Conservation (phyloP, 441 rosid genomes). For the Adansonia grandidieri region DNA sequence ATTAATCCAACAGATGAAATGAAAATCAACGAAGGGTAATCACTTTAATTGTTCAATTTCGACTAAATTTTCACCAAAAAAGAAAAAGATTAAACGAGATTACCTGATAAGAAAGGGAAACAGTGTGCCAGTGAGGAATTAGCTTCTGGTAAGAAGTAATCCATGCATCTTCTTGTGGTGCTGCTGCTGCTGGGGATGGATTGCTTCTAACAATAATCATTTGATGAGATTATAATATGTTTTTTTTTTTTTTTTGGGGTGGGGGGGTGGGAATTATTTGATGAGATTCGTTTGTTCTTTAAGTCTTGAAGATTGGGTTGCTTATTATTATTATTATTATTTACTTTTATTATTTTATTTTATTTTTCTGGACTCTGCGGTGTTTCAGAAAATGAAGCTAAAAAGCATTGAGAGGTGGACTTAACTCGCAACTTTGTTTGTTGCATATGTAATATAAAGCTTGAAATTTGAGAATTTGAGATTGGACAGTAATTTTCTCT, state of each 20-base stretch:
- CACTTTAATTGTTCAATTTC: background rate
- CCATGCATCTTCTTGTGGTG: conserved; percentile 74
- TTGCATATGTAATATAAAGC: background rate
- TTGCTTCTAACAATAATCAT: conserved; percentile 34
- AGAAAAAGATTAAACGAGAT: background rate
- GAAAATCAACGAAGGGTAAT: conserved; percentile 5
- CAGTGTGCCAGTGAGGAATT: conserved; percentile 69
- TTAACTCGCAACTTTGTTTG: background rate
- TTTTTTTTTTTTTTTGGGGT: background rate
- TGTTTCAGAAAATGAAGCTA: conserved; percentile 1
- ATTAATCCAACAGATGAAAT: background rate
- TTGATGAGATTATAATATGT: conserved; percentile 18
- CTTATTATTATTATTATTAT: no score
- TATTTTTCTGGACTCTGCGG: background rate
- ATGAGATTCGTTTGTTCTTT: background rate
- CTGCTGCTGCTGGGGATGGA: conserved; percentile 24
- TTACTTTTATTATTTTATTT: background rate
- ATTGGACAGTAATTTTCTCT: no score
- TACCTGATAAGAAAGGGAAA: conserved; percentile 60
- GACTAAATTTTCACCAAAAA: background rate
- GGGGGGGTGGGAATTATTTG: background rate
- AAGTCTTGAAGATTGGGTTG: conserved; percentile 20
- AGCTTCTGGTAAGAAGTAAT: conserved; percentile 49
- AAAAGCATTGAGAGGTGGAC: conserved; percentile 18
- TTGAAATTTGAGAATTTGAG: no score